Conservation (phyloP, 116 monocot genomes). For the Iris pallida region DNA sequence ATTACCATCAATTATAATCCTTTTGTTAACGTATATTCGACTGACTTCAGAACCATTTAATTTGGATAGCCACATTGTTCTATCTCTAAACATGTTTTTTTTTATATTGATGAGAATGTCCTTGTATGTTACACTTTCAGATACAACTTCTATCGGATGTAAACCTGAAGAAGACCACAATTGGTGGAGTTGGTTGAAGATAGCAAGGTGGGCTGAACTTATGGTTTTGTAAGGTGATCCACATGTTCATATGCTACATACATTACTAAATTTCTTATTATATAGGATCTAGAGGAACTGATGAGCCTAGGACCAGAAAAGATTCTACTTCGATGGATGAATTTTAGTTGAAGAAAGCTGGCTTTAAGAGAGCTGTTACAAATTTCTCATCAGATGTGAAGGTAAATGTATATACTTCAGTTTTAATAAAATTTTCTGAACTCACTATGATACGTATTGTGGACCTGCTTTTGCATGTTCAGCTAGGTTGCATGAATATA, state of each 20-base stretch:
- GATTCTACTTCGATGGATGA: conserved; percentile 90
- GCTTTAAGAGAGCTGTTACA: conserved; percentile 49
- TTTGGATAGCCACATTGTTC: neutral
- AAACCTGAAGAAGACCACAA: conserved; percentile 65
- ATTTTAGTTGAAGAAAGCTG: conserved; percentile 89
- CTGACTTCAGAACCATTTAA: neutral
- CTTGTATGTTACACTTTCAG: conserved; percentile 19
- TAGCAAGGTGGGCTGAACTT: conserved; percentile 28
- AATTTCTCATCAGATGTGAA: conserved; percentile 95
- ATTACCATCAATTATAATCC: too few species aligned
- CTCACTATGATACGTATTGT: neutral
- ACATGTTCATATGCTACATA: neutral
- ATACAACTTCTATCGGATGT: conserved; percentile 71
- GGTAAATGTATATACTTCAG: conserved; percentile 22
- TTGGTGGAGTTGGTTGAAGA: conserved; percentile 57
- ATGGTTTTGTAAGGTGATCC: neutral
- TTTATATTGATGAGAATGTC: neutral
- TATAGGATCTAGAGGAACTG: conserved; percentile 77
- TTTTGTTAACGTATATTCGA: conserved; percentile 46
- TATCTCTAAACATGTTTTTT: neutral
- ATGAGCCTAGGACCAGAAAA: conserved; percentile 84
- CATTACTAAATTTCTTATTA: conserved; percentile 5
- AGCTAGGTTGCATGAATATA: too few species aligned
- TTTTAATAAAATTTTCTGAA: neutral
- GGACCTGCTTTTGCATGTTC: neutral